phyloP scores from a whole-genome alignment of 169 alveolate species.

The Besnoitia besnoiti region DNA sequence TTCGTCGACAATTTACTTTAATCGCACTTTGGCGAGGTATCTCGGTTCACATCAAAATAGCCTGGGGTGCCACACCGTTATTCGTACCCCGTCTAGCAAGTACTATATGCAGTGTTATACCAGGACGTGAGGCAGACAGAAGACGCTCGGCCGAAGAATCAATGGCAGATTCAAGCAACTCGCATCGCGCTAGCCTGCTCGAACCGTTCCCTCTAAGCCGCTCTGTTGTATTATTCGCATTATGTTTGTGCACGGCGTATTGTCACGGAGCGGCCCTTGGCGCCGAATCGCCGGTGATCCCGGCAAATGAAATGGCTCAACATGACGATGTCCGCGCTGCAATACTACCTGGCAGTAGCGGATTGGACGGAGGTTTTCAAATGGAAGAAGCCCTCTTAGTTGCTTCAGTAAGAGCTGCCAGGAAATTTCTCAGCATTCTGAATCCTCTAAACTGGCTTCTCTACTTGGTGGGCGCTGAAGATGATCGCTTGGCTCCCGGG shows the following conservation, averaged over 20 bases:
- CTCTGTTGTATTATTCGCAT: neutral
- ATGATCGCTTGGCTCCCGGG: neutral
- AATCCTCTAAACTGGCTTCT: constrained; percentile 3
- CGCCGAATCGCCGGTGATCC: neutral
- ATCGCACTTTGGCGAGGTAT: no score
- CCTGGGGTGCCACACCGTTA: no score
- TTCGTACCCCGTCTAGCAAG: no score
- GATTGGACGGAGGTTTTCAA: neutral
- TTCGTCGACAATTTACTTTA: no score
- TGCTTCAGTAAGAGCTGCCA: neutral
- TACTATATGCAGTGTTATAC: no score
- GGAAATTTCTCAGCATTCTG: constrained; percentile 22
- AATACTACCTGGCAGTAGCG: neutral
- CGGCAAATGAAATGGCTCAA: neutral
- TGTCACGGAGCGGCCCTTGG: neutral
- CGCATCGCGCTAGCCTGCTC: neutral
- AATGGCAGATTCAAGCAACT: neutral
- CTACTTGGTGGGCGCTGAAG: neutral
- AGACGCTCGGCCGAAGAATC: no score
- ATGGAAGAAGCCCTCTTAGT: neutral
- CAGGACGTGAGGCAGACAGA: no score
- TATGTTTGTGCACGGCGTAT: neutral
- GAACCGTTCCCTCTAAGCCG: neutral
- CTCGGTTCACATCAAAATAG: no score
- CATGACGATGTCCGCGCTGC: neutral